These are phyloP conservation scores for Termitomyces sp. DNA, from an alignment of 768 basidiomycete species.

Conservation along the genomic window DNA sequence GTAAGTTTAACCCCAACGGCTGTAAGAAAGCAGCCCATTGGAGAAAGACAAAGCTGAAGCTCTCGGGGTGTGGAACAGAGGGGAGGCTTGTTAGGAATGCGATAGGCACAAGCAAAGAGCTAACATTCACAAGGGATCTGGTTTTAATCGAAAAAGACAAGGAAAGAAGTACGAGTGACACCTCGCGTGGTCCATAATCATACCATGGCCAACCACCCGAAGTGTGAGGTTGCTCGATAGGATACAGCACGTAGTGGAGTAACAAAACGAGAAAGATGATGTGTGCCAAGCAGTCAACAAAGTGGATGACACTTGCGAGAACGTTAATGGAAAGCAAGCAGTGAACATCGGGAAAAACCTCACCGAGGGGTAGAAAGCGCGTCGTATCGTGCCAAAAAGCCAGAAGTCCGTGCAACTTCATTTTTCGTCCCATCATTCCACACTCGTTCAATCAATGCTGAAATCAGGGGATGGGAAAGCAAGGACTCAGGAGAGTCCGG, in stretches of 20 bases:
- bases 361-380: constrained; percentile 42
- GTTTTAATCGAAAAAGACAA: constrained; percentile 27
- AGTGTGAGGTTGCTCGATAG: constrained; percentile 26
- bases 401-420: constrained; percentile 1
- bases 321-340: neutral
- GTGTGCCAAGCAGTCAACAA: constrained; percentile 33
- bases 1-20: constrained; percentile 40
- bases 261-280: constrained; percentile 34
- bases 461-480: constrained; percentile 32
- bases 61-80: constrained; percentile 33
- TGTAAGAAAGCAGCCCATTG: constrained; percentile 34
- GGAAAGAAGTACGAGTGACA: constrained; percentile 32
- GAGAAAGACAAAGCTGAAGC: constrained; percentile 33
- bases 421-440: constrained; percentile 30
- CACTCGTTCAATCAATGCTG: constrained; percentile 27
- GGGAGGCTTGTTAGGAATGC: constrained; percentile 38
- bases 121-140: constrained; percentile 24
- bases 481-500: constrained; percentile 29
- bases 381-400: constrained; percentile 23
- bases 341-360: constrained; percentile 4
- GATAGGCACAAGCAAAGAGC: constrained; percentile 30
- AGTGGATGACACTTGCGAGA: constrained; percentile 33
- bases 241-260: constrained; percentile 34
- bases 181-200: constrained; percentile 26
- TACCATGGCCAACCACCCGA: constrained; percentile 14